phyloP scores from a whole-genome alignment of 306 rosid genomes.

The Cicer cuneatum region DNA sequence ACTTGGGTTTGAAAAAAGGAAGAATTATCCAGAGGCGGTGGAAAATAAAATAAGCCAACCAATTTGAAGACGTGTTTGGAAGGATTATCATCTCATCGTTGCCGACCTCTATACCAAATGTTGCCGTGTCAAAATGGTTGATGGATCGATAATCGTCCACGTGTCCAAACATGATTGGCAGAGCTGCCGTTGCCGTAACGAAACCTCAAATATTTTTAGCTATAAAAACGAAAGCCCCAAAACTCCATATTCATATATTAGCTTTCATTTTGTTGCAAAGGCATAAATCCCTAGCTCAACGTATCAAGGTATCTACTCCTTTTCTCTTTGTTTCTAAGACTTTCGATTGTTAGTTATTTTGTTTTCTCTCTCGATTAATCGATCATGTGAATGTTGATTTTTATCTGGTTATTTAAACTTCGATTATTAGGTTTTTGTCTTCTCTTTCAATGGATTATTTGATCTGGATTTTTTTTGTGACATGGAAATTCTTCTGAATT shows the following conservation, averaged over 20 bases:
- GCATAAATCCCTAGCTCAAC: constrained; percentile 26
- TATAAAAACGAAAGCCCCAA: constrained; percentile 7
- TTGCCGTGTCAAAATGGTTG: background rate
- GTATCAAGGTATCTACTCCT: background rate
- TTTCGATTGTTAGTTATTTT: background rate
- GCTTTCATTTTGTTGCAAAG: background rate
- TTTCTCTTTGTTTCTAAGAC: background rate
- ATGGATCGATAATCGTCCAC: constrained; percentile 11
- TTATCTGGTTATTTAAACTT: background rate
- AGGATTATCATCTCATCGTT: background rate
- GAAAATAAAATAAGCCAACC: constrained; percentile 5
- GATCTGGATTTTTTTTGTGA: background rate
- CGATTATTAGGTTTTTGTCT: background rate
- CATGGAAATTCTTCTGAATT: background rate
- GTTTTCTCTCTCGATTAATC: background rate
- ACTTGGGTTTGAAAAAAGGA: background rate
- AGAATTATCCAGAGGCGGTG: background rate
- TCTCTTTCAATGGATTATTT: background rate
- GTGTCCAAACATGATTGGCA: background rate
- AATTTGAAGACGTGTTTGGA: background rate
- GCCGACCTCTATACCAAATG: constrained; percentile 25
- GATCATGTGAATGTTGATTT: background rate
- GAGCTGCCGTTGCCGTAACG: constrained; percentile 2
- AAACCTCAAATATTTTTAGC: background rate
- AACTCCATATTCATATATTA: background rate